Base-by-base conservation (phyloP, 176 grass and related monocot species). In the Carex parvula region DNA sequence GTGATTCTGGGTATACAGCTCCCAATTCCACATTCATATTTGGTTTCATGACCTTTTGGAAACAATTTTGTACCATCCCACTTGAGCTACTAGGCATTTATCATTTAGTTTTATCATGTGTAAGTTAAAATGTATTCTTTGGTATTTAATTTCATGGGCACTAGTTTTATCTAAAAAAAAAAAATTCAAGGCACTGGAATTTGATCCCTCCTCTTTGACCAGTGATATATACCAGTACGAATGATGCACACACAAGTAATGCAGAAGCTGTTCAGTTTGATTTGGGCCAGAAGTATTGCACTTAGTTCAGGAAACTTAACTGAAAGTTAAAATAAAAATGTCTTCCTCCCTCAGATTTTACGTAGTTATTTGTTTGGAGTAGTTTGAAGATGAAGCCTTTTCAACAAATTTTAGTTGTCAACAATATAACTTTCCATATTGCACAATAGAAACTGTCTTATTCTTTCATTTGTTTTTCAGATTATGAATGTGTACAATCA, bases 401-500 rank as follows among this genome's bases (percentile, higher is more conserved):
- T 70, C 7, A 70, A 41, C 35, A 41, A 42, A 3, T 70, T 37
- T 37, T 35, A 41, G 69, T 8, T 48, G 8, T 39, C 69, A 72
- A 72, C 35, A 72, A 48, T 48, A 12, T 48, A 65, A 46, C 29
- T 75, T 54, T 54, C 21, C 46, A 52, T 75, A 16, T 15, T 30
- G 72, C 8, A 75, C 46, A 54, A 75, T 29, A 11, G 9, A 73
- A 75, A 54, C 21, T 32, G 48, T 76, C 32, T 21, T 1, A 83
- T 63, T 84, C 6, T 76, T 89, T 62, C 7, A 14, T 70, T 84
- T 54, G 3, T 82, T 50, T 88, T 90, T 86, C 91, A 98, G 96
- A 95, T 95, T 59, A 95, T 93, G 58, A 98, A 98, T 80, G 96
- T 98, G 50, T 98, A 98, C 17, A 98, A 95, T 46, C 96, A 98